Evolutionary conservation across 2,329 filamentous ascomycete genomes (phyloP).

Genomic region (Colletotrichum eleusines): DNA sequence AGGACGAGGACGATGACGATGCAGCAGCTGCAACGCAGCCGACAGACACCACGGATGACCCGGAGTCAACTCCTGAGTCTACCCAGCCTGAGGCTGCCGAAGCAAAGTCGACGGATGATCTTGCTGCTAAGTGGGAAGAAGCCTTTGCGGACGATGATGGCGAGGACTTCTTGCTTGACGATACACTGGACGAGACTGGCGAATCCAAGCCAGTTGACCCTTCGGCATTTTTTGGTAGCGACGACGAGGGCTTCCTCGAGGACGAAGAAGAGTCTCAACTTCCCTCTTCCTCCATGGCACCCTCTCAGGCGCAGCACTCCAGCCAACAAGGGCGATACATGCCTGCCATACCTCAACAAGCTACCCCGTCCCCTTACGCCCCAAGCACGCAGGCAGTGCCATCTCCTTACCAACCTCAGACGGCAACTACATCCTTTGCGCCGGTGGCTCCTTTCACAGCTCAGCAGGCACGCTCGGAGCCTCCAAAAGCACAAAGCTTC

Average conservation of each 20-base stretch:
- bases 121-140: constrained; percentile 86
- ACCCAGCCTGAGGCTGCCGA: constrained; percentile 41
- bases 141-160: constrained; percentile 83
- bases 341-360: constrained; percentile 18
- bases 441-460: constrained; percentile 43
- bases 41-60: neutral
- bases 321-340: constrained; percentile 41
- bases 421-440: constrained; percentile 31
- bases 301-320: constrained; percentile 18
- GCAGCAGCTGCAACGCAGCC: neutral
- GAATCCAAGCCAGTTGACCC: constrained; percentile 68
- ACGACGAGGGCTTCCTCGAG: constrained; percentile 87
- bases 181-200: constrained; percentile 58
- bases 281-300: constrained; percentile 38
- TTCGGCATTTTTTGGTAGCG: constrained; percentile 79
- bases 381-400: constrained; percentile 45
- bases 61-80: constrained; percentile 9
- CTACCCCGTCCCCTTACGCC: constrained; percentile 44
- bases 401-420: constrained; percentile 45
- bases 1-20: constrained; percentile 48
- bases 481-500: constrained; percentile 81
- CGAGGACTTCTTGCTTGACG: constrained; percentile 71
- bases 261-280: constrained; percentile 64
- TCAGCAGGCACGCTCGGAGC: constrained; percentile 56
- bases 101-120: constrained; percentile 64